Conservation (phyloP, 2,329 filamentous ascomycete species). For the Aspergillus japonicus region DNA sequence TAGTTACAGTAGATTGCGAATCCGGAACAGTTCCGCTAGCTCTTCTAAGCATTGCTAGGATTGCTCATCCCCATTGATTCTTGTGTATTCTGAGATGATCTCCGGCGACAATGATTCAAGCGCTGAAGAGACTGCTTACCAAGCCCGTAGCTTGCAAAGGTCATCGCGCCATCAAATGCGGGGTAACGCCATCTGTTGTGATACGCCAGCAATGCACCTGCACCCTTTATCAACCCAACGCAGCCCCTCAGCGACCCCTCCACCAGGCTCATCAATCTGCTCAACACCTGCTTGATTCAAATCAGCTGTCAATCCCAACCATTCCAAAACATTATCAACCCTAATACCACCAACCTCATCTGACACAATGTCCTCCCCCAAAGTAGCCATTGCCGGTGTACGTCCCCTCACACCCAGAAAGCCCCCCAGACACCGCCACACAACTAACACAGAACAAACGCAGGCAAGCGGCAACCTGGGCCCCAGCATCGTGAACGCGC, state of each 20-base stretch:
- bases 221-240: too few relatives aligned
- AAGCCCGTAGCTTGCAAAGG: neutral
- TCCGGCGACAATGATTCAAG: too few relatives aligned
- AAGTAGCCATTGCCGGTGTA: neutral
- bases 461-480: conserved; percentile 33
- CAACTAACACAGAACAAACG: neutral
- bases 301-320: too few relatives aligned
- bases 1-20: neutral
- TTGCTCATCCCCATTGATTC: neutral
- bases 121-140: neutral
- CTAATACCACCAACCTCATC: neutral
- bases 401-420: neutral
- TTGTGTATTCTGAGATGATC: neutral
- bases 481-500: conserved; percentile 24
- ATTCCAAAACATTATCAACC: neutral
- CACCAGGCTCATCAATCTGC: neutral
- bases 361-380: neutral
- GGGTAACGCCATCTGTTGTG: neutral
- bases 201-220: neutral
- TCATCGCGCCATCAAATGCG: neutral
- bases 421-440: neutral
- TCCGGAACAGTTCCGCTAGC: neutral
- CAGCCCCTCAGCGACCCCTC: neutral
- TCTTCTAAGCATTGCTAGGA: neutral
- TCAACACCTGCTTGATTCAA: neutral